Base-by-base conservation (phyloP, 23 red algal genomes). In the Gracilariopsis chorda region DNA sequence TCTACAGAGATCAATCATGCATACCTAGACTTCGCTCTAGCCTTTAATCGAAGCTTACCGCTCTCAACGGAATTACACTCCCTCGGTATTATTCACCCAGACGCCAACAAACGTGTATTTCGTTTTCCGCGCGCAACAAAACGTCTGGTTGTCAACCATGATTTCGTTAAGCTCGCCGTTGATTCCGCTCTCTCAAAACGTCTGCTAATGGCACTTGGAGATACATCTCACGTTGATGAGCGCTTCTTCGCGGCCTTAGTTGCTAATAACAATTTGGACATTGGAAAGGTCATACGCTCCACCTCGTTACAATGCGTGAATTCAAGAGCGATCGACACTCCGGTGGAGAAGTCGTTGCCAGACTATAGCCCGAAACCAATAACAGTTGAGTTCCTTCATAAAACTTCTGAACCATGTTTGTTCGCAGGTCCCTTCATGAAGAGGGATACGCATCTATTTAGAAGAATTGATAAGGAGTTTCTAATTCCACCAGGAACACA, bases 241-340 rank as follows among this genome's bases (percentile, higher is more conserved):
- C 85, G 70, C 32, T 89, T 89, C 64, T 89, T 89, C 51, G 69
- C 59, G 12, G 51, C 85, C 40, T 51, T 89, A 20, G 34, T 61
- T 9, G 85, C 85, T 25, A 76, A 70, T n/a, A 57, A 58, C 17
- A 57, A 53, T 13, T 16, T 17, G 13, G 58, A 64, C 5, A 63
- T 77, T 39, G 70, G 65, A 2, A 78, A 39, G 49, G 61, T 89
- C 24, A 76, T 89, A 46, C 65, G 30, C 25, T 34, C 65, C 19
- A 78, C 85, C 49, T 89, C 85, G 48, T 34, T 89, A 27, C 85
- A 70, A 51, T 89, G 85, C 51, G 58, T 77, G 3, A 61, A 89
- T 36, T 76, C 45, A 44, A 48, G 20, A 14, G 65, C 46, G 0
- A 59, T 89, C 28, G 65, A 77, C 27, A 57, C 40, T 19, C 21